Percentiles rank a stretch among this genome's conserved stretches.
Evolutionary conservation across 441 rosid species (phyloP).

Genomic region (Corymbia citriodora): DNA sequence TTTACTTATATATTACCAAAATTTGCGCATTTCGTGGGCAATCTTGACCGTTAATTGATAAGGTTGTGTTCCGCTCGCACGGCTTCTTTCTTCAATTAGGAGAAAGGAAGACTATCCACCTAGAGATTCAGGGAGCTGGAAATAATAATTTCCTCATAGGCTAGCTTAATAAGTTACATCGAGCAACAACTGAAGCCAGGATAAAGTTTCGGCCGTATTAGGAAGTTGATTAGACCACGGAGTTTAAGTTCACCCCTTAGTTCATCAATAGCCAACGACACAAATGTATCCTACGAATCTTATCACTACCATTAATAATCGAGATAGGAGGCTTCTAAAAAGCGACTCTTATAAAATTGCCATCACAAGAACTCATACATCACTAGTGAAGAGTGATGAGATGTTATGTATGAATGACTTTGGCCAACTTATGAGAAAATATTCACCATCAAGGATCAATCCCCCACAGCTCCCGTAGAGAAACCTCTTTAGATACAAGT

Average conservation of each 20-base stretch:
- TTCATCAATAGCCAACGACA: background rate
- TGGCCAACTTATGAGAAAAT: no score
- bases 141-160: background rate
- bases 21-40: background rate
- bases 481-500: no score
- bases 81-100: background rate
- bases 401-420: no score
- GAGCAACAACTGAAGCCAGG: background rate
- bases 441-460: no score
- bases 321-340: no score
- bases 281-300: background rate
- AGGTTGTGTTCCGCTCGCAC: background rate
- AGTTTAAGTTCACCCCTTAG: background rate
- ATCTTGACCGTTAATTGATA: background rate
- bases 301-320: no score
- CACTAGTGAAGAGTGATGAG: no score
- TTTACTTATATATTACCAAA: background rate
- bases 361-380: no score
- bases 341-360: no score
- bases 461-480: no score
- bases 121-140: background rate
- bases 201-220: background rate
- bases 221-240: background rate
- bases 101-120: background rate
- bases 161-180: background rate